phyloP scores from a whole-genome alignment of 2,329 filamentous ascomycete genomes.

The Ambrosiella beaveri region DNA sequence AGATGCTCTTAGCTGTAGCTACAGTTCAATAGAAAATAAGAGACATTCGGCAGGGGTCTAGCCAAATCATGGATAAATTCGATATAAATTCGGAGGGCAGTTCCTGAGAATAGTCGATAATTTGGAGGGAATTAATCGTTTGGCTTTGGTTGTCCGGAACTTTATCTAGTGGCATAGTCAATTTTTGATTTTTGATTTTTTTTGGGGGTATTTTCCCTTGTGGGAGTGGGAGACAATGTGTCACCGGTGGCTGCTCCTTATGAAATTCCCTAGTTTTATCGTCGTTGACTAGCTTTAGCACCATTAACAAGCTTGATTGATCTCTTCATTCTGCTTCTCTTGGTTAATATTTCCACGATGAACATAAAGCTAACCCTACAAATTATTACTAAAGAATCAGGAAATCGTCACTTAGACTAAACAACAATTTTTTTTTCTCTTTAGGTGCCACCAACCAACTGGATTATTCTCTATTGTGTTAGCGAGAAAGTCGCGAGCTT shows the following conservation, averaged over 20 bases:
- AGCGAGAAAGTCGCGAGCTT: neutral
- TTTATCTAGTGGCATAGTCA: neutral
- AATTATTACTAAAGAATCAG: no score
- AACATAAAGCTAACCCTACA: no score
- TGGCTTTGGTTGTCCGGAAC: neutral
- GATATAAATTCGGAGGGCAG: neutral
- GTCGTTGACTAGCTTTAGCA: neutral
- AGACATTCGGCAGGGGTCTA: neutral
- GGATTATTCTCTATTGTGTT: neutral
- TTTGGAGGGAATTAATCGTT: neutral
- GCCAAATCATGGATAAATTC: neutral
- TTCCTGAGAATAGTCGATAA: neutral
- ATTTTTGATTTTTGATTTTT: neutral
- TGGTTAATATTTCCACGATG: no score
- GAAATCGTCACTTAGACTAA: no score
- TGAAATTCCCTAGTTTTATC: neutral
- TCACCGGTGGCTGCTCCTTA: neutral
- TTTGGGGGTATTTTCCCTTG: neutral
- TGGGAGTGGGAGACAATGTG: neutral
- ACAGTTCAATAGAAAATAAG: neutral
- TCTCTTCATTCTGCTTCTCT: no score
- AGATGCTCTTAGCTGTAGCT: neutral
- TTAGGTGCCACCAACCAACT: neutral
- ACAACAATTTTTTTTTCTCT: no score
- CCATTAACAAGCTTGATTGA: neutral